Percentiles rank a stretch among this genome's conserved stretches.
phyloP scores from a whole-genome alignment of 441 rosid species.

The Euphorbia celastroides region DNA sequence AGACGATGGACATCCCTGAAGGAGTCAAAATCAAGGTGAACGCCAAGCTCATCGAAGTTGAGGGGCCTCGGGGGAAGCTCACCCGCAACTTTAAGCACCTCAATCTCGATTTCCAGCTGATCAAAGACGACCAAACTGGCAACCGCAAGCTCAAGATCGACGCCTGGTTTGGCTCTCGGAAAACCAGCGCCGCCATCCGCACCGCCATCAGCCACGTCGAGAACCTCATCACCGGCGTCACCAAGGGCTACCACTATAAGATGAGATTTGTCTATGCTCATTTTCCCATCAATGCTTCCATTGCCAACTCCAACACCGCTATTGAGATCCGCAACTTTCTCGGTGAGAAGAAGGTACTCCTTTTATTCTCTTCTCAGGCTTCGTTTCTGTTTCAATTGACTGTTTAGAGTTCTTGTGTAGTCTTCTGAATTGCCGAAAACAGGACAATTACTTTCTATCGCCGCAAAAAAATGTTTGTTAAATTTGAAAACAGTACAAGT shows the following conservation, averaged over 20 bases:
- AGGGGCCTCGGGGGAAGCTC: background rate
- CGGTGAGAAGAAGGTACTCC: background rate
- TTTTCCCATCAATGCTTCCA: background rate
- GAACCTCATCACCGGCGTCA: background rate
- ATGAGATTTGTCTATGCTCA: background rate
- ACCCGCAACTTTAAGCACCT: background rate
- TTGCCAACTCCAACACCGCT: background rate
- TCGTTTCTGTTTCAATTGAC: too few species aligned
- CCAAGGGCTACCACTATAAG: background rate
- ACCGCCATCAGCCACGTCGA: background rate
- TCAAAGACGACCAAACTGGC: background rate
- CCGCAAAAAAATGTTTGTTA: too few species aligned
- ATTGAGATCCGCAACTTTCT: background rate
- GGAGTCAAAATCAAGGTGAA: background rate
- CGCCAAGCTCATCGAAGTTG: background rate
- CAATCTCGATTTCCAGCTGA: background rate
- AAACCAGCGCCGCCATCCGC: background rate
- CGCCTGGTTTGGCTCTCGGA: background rate
- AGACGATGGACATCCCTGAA: background rate
- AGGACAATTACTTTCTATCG: too few species aligned
- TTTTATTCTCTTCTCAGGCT: too few species aligned
- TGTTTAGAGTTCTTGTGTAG: too few species aligned
- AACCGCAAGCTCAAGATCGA: background rate
- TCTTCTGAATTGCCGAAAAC: too few species aligned
- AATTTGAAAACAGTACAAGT: too few species aligned